These are phyloP conservation scores for Coniferiporia weirii DNA, from an alignment of 1,284 basidiomycete species.

Conservation along the genomic window DNA sequence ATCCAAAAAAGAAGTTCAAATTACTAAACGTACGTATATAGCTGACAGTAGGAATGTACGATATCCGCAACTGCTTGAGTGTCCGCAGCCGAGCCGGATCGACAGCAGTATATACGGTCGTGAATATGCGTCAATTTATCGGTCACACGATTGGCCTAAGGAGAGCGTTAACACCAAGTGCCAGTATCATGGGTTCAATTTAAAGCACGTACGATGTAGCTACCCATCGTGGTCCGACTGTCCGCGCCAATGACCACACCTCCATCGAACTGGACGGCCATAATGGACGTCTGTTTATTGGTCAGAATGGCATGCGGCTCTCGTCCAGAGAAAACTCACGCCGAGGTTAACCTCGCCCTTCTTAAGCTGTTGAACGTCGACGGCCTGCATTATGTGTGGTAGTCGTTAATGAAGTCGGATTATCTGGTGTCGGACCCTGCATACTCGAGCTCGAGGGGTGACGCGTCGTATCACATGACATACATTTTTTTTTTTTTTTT, in stretches of 20 bases:
- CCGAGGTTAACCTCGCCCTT: slow-evolving; percentile 92
- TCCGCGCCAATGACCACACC: slow-evolving; percentile 98
- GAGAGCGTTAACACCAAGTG: slow-evolving; percentile 7
- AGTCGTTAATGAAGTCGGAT: slow-evolving; percentile 19
- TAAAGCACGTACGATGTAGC: slow-evolving; percentile 75
- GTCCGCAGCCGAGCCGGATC: slow-evolving; percentile 96
- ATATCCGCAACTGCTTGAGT: slow-evolving; percentile 96
- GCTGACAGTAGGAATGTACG: slow-evolving; percentile 84
- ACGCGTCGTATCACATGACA: slow-evolving; percentile 24
- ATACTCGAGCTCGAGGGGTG: slow-evolving; percentile 18
- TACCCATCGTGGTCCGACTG: slow-evolving; percentile 93
- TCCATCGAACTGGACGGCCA: slow-evolving; percentile 95
- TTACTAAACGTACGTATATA: slow-evolving; percentile 53
- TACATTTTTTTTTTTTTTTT: no score
- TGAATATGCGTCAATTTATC: slow-evolving; percentile 98
- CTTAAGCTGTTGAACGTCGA: slow-evolving; percentile 78
- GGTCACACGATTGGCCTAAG: slow-evolving; percentile 92
- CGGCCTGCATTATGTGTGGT: slow-evolving; percentile 51
- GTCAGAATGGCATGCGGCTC: neutral
- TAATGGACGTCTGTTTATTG: slow-evolving; percentile 86
- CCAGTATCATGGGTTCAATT: neutral
- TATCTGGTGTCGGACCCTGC: slow-evolving; percentile 12
- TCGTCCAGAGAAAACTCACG: slow-evolving; percentile 45
- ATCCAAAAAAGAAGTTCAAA: neutral
- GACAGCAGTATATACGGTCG: slow-evolving; percentile 98